Conservation (phyloP, 345 rosid genomes). For the Aquilaria yunnanensis region DNA sequence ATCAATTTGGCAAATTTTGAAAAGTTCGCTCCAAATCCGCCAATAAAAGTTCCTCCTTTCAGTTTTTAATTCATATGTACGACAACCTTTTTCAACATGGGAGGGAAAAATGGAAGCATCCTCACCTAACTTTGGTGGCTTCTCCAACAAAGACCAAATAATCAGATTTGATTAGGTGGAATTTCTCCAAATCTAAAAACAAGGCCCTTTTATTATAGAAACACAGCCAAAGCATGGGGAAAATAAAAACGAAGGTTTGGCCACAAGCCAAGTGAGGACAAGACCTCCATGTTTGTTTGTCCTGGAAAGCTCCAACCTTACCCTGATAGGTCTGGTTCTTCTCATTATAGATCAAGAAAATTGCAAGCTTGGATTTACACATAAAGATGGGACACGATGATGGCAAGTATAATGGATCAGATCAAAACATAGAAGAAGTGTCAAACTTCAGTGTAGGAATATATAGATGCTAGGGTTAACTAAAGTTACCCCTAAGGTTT, state of each 20-base stretch:
- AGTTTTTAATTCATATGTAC: too few species aligned
- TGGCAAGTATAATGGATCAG: conserved; percentile 13
- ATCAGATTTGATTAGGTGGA: conserved; percentile 17
- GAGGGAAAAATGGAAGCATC: conserved; percentile 24
- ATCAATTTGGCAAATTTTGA: too few species aligned
- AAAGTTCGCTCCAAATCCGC: too few species aligned
- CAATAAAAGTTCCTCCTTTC: too few species aligned
- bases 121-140: conserved; percentile 19
- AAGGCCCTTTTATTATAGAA: not conserved
- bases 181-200: conserved; percentile 10
- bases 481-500: too few species aligned
- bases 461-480: not conserved
- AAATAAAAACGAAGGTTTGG: not conserved
- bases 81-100: conserved; percentile 8
- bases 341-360: conserved; percentile 8
- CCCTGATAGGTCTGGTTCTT: conserved; percentile 3
- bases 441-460: conserved; percentile 25
- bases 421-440: conserved; percentile 3
- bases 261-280: conserved; percentile 16
- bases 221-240: conserved; percentile 14
- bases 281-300: conserved; percentile 28
- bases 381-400: conserved; percentile 18
- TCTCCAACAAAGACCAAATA: conserved; percentile 8
- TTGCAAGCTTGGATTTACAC: conserved; percentile 6
- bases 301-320: conserved; percentile 22